Percentiles rank a stretch among this genome's conserved stretches.
These are phyloP conservation scores for Rhododendron williamsianum DNA, from an alignment of 148 eudicot genomes.

Conservation along the genomic window DNA sequence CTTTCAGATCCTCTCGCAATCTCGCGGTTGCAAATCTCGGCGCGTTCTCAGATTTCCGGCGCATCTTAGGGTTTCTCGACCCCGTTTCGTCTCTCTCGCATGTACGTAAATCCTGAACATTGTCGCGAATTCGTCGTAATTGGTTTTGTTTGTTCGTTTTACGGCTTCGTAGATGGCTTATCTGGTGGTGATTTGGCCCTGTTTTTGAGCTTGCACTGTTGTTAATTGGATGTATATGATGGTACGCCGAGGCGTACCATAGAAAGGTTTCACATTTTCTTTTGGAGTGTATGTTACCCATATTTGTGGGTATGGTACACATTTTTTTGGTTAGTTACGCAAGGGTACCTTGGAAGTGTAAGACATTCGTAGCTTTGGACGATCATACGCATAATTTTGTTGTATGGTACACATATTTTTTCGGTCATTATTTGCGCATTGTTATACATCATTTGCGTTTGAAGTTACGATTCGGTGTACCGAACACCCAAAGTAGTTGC, in stretches of 20 bases:
- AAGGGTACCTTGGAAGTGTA: neutral
- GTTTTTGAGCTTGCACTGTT: neutral
- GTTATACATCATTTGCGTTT: neutral
- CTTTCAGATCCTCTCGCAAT: neutral
- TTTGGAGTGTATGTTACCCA: neutral
- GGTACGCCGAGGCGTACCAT: neutral
- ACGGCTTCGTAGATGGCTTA: neutral
- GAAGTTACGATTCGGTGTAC: neutral
- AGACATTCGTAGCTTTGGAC: neutral
- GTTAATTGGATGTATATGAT: neutral
- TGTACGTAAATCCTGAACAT: neutral
- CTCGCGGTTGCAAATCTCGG: neutral
- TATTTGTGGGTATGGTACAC: neutral
- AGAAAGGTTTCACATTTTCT: neutral
- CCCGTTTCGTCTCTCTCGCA: neutral
- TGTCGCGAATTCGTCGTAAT: neutral
- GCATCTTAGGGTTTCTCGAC: neutral
- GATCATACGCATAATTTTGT: neutral
- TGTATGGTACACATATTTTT: too few species aligned
- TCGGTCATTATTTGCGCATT: too few species aligned
- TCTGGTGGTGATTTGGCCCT: neutral
- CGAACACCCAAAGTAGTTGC: neutral
- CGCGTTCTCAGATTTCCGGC: neutral
- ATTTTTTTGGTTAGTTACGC: neutral
- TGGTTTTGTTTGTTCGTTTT: neutral